A percentile compares a stretch with the other conserved stretches of the same genome.
Conservation (phyloP, 331 rosid species). For the Quercus lobata region DNA sequence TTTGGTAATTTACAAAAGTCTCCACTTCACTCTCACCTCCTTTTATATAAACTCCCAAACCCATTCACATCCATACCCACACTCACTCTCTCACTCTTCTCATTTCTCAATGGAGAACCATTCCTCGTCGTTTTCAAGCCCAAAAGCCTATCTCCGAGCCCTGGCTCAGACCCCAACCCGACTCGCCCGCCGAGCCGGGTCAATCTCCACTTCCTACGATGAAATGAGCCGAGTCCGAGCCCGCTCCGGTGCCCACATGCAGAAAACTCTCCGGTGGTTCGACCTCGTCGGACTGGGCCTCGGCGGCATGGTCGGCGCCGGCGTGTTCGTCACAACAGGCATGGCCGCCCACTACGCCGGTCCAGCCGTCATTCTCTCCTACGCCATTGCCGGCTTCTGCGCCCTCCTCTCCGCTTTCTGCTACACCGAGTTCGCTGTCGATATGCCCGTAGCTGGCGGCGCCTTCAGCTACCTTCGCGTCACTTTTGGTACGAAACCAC, state of each 20-base stretch:
- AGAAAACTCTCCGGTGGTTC: constrained; percentile 70
- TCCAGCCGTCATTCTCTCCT: constrained; percentile 71
- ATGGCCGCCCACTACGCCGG: constrained; percentile 59
- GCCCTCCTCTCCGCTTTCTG: constrained; percentile 94
- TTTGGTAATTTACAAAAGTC: too few species aligned
- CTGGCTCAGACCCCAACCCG: constrained; percentile 66
- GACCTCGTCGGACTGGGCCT: constrained; percentile 76
- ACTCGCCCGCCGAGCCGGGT: constrained; percentile 58
- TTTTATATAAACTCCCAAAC: too few species aligned
- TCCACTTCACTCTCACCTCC: too few species aligned
- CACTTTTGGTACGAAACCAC: constrained; percentile 59
- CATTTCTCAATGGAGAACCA: constrained; percentile 36
- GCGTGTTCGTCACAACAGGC: constrained; percentile 87
- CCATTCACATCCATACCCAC: too few species aligned
- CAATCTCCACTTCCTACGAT: constrained; percentile 70
- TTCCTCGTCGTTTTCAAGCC: constrained; percentile 68
- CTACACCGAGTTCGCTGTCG: constrained; percentile 96
- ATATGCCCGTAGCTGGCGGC: constrained; percentile 97
- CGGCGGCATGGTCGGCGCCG: constrained; percentile 99
- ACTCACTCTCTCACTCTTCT: background rate
- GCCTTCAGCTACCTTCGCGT: constrained; percentile 97
- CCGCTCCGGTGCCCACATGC: constrained; percentile 69
- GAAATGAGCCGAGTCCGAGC: constrained; percentile 59
- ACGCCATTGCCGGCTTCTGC: constrained; percentile 96
- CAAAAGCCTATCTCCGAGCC: constrained; percentile 59